Base-by-base conservation (phyloP, 345 rosid genomes). In the Linum lewisii region DNA sequence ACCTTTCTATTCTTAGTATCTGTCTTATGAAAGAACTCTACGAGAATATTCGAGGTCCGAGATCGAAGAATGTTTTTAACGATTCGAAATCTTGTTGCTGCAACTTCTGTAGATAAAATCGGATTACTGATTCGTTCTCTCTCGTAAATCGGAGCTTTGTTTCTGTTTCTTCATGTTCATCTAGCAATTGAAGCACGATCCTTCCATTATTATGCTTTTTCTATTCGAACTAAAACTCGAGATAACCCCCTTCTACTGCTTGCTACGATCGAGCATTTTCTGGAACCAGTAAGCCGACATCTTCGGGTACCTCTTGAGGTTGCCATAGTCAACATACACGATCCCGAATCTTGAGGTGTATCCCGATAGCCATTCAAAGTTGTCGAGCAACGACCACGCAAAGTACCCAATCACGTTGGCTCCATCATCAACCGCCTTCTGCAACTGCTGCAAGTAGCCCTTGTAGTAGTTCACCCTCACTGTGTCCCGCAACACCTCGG, bases 291-390 rank as follows among this genome's bases (percentile, higher is more conserved):
- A 78, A 34, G 97, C 96, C 1, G 99, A 89, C 91, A 85, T 85
- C 74, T 93, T 93, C 0, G 97, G 99, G 62, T 85, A 77, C 69
- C 99, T 82, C 81, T 80, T 84, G 34, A 89, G 79, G 60, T 65
- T 85, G 63, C 55, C 47, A 71, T 66, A 87, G 66, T 93, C 92
- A 47, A 93, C 84, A 69, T 87, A 93, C 24, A 93, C 96, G 19
- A 93, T 89, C 60, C 97, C 97, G 5, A 93, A 93, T 78, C 97
- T 80, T 16, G 99, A 81, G 52, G 97, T 93, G 81, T 93, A 93
- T 58, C 96, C 97, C 34, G 70, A 80, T 64, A 79, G 71, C 99
- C 99, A 93, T 68, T 93, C 97, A 21, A 93, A 93, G 75, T 93
- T 93, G 72, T 93, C 97, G 0, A 93, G 87, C 85, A 93, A 69